Conservation (phyloP, 768 basidiomycete genomes). For the Leccinum arenicola region DNA sequence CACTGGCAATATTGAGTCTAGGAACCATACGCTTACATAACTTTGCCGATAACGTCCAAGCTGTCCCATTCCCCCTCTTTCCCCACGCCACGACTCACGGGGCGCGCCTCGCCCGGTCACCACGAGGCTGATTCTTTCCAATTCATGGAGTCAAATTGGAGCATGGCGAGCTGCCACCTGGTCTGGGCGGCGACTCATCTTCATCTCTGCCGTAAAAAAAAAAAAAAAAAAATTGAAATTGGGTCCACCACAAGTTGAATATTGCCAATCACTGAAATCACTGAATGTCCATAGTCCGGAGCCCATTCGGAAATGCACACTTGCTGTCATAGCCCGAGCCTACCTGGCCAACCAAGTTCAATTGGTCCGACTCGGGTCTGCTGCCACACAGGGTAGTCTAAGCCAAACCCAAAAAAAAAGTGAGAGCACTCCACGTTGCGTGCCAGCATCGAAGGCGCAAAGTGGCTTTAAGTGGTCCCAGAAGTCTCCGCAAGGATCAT, state of each 20-base stretch:
- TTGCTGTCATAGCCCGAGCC: background rate
- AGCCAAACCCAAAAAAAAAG: background rate
- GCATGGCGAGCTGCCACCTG: background rate
- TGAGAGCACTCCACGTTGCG: background rate
- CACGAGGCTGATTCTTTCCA: conserved; percentile 16
- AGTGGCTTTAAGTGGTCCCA: background rate
- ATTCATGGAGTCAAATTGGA: background rate
- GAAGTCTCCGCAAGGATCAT: background rate
- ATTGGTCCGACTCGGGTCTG: background rate
- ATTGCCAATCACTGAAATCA: background rate
- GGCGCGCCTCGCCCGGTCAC: background rate
- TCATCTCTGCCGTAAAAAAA: conserved; percentile 5
- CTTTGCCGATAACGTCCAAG: background rate
- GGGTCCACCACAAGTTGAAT: background rate
- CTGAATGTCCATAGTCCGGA: background rate
- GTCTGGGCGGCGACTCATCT: background rate
- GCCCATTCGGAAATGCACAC: background rate
- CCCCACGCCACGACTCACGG: conserved; percentile 32
- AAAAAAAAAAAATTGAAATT: background rate
- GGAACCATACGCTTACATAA: background rate
- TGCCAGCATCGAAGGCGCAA: background rate
- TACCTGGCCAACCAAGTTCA: background rate
- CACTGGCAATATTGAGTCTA: background rate
- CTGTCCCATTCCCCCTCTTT: background rate
- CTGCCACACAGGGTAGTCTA: background rate